Evolutionary conservation across 2,329 filamentous ascomycete species (phyloP), one percentile per base, ranked within the genome.

Genomic region (Monilinia polystroma): DNA sequence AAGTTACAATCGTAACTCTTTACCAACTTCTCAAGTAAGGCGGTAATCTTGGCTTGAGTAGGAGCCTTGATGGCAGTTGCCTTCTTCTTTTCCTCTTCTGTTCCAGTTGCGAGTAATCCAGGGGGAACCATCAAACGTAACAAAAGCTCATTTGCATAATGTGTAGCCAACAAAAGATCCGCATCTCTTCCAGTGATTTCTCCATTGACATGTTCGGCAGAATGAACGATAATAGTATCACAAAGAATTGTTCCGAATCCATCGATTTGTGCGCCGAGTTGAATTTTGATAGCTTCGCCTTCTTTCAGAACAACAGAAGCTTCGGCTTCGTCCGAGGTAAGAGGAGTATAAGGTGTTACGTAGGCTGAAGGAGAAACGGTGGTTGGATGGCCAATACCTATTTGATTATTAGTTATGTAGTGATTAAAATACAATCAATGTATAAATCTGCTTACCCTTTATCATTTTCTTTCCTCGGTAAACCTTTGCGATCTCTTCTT

Each of bases 261-360:
- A 81, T 98, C 92, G 71, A 99, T 97, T 82, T 99, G 95, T 63
- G 95, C 95, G 76, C 95, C 95, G n/a, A 99, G 87, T 82, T 99
- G 95, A 78, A 99, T 95, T 87, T 99, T 99, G 81, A 97, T 86
- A 69, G 91, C 82, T 82, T 99, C 95, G 70, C 89, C 90, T 63
- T 89, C 85, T 82, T 97, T 91, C 74, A 99, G 85, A 76, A 89
- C 87, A 59, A 85, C 84, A 67, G 85, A 86, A 69, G 94, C 92
- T 83, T 99, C 95, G 78, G 90, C 87, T 78, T 90, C 84, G 76
- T 99, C 95, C 71, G 93, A 88, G 73, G 87, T 88, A 74, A 99
- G 84, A 63, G 95, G 95, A 57, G 95, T 99, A 84, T 97, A 98
- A 63, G 95, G 95, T 66, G 95, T 99, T 79, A 99, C 89, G 81